These are phyloP conservation scores for Crucibulum laeve DNA, from an alignment of 768 basidiomycete genomes.

Conservation along the genomic window DNA sequence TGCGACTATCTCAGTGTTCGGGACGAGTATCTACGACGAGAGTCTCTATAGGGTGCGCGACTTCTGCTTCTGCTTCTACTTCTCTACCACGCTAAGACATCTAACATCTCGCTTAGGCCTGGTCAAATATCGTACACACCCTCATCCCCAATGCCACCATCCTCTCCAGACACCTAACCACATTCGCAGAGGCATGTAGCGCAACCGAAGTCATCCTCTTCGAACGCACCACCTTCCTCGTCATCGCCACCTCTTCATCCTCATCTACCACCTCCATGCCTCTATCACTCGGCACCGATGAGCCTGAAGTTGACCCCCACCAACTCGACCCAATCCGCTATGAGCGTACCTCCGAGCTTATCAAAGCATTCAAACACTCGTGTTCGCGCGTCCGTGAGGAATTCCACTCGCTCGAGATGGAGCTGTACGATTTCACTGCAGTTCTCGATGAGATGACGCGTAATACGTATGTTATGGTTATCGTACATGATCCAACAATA, in stretches of 20 bases:
- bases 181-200: constrained; percentile 81
- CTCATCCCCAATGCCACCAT: constrained; percentile 93
- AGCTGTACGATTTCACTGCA: constrained; percentile 79
- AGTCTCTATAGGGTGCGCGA: constrained; percentile 81
- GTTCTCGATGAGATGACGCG: constrained; percentile 89
- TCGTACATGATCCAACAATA: constrained; percentile 86
- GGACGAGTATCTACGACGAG: constrained; percentile 97
- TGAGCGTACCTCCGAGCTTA: constrained; percentile 86
- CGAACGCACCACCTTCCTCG: constrained; percentile 96
- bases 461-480: constrained; percentile 89
- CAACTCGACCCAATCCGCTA: constrained; percentile 68
- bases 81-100: constrained; percentile 1
- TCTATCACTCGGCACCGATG: constrained; percentile 14
- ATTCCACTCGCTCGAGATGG: constrained; percentile 84
- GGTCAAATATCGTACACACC: constrained; percentile 96
- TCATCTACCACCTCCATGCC: constrained; percentile 31
- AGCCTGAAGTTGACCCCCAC: constrained; percentile 26
- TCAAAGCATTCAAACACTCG: constrained; percentile 93
- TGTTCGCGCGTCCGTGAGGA: constrained; percentile 84
- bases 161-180: constrained; percentile 81
- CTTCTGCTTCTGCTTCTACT: constrained; percentile 3
- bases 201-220: constrained; percentile 95
- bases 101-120: constrained; percentile 56
- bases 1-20: constrained; percentile 67
- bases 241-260: constrained; percentile 79